Conservation (phyloP, 768 basidiomycete species). For the Naganishia vaughanmartiniae region DNA sequence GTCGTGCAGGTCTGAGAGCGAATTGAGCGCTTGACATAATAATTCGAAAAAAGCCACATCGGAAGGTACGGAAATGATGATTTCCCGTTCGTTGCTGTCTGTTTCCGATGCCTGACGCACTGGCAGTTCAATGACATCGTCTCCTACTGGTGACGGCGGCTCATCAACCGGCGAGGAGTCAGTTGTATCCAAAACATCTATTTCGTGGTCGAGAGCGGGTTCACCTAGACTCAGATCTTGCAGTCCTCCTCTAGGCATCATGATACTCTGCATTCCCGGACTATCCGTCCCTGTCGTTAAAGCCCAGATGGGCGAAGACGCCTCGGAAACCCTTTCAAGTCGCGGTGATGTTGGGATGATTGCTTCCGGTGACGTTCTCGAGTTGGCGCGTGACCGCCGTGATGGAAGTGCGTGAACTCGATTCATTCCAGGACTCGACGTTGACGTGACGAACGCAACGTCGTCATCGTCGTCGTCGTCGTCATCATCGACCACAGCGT, state of each 20-base stretch:
- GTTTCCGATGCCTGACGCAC: background rate
- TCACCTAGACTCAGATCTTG: constrained; percentile 26
- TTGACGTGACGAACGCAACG: background rate
- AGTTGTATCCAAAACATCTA: constrained; percentile 5
- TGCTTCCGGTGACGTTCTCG: constrained; percentile 14
- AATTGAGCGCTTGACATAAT: constrained; percentile 60
- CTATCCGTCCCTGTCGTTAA: constrained; percentile 37
- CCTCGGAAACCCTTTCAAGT: constrained; percentile 35
- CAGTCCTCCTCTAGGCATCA: constrained; percentile 33
- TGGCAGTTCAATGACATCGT: constrained; percentile 11
- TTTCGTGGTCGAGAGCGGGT: constrained; percentile 18
- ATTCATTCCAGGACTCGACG: background rate
- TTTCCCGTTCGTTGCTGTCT: constrained; percentile 53
- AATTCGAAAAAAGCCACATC: constrained; percentile 78
- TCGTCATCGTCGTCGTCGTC: constrained; percentile 16
- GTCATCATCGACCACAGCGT: background rate
- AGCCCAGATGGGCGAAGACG: constrained; percentile 48
- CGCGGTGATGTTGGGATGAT: constrained; percentile 38
- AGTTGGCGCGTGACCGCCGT: background rate
- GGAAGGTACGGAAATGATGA: constrained; percentile 74
- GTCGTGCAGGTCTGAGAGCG: constrained; percentile 57
- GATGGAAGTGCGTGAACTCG: constrained; percentile 32
- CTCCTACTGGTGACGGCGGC: background rate
- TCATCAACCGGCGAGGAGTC: constrained; percentile 21
- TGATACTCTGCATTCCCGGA: constrained; percentile 28